phyloP scores from a whole-genome alignment of 2,329 filamentous ascomycete species.

The Phyllosticta capitalensis region DNA sequence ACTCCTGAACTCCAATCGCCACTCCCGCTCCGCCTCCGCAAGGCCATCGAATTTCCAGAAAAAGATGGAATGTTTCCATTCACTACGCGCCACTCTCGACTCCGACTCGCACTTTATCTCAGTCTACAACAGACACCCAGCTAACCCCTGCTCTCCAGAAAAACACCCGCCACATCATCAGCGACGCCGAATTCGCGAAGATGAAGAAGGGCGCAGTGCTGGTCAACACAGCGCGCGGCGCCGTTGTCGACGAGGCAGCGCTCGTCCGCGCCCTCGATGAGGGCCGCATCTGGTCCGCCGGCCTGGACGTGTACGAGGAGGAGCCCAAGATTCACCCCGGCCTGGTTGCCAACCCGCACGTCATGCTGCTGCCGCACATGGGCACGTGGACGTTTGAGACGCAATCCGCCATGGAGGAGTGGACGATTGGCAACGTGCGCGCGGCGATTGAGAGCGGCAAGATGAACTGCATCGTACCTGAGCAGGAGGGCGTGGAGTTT shows the following conservation, averaged over 20 bases:
- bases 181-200: constrained; percentile 56
- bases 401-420: constrained; percentile 58
- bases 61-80: not conserved
- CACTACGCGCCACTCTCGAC: not conserved
- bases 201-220: constrained; percentile 74
- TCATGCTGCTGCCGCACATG: constrained; percentile 75
- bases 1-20: not conserved
- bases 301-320: constrained; percentile 75
- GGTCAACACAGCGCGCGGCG: constrained; percentile 74
- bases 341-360: constrained; percentile 58
- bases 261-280: constrained; percentile 62
- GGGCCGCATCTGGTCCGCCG: constrained; percentile 60
- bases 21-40: not conserved
- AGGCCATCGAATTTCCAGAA: not conserved
- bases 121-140: not conserved
- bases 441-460: constrained; percentile 52
- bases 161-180: constrained; percentile 67
- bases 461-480: constrained; percentile 60
- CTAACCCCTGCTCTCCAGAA: constrained; percentile 26
- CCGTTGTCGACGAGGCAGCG: constrained; percentile 72
- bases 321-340: constrained; percentile 70
- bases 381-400: constrained; percentile 71
- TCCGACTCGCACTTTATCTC: not conserved
- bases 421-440: constrained; percentile 61
- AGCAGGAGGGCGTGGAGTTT: constrained; percentile 48